Conservation (phyloP, 352 stramenopile genomes). For the Pythium monospermum region DNA sequence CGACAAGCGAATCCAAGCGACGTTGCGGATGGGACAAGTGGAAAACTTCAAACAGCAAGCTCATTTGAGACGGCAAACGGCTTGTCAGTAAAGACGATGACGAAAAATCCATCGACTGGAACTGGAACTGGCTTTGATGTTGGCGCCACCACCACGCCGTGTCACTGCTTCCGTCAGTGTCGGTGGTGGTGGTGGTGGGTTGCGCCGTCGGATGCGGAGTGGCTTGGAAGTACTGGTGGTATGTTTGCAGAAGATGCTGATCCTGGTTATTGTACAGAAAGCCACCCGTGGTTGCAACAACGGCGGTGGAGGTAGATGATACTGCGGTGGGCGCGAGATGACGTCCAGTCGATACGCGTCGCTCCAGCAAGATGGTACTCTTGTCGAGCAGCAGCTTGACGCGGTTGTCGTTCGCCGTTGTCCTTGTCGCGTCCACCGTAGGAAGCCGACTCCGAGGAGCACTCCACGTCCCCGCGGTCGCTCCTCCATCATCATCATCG, state of each 20-base stretch:
- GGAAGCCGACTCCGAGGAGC: background rate
- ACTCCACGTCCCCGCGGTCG: background rate
- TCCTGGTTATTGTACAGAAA: background rate
- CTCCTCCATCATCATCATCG: conserved; percentile 11
- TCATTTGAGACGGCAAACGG: conserved; percentile 27
- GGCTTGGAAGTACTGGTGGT: conserved; percentile 25
- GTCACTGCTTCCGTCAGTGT: no score
- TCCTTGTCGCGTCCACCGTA: conserved; percentile 1
- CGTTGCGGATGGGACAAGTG: conserved; percentile 34
- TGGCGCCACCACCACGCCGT: conserved; percentile 28
- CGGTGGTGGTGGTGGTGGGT: no score
- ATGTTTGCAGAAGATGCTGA: background rate
- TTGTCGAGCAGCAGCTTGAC: conserved; percentile 49
- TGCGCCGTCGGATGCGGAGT: background rate
- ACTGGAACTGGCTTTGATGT: conserved; percentile 23
- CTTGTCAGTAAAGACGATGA: background rate
- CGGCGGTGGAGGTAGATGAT: background rate
- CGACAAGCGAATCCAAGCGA: conserved; percentile 26
- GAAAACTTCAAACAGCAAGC: conserved; percentile 54
- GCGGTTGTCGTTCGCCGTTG: conserved; percentile 51
- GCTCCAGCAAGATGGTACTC: conserved; percentile 63
- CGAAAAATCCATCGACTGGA: conserved; percentile 20
- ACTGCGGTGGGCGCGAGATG: background rate
- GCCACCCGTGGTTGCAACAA: background rate
- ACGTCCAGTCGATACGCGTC: conserved; percentile 17